Evolutionary conservation across 352 stramenopile genomes (phyloP).

Genomic region (Phytophthora syringae): DNA sequence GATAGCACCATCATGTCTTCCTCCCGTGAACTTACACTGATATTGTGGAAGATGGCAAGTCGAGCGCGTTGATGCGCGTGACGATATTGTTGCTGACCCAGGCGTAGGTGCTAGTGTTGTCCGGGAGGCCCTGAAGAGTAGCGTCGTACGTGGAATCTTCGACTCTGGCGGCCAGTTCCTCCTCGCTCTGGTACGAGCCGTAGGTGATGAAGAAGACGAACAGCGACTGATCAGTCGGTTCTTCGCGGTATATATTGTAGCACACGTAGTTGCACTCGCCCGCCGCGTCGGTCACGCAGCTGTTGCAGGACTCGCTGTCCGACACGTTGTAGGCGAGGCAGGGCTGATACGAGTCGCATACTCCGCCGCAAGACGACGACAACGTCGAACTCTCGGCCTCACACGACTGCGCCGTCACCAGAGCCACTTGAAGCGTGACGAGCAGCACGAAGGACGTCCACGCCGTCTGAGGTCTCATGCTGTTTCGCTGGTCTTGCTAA

Average conservation of each 20-base stretch:
- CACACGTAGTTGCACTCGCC: slow-evolving; percentile 26
- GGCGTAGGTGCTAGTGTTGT: slow-evolving; percentile 30
- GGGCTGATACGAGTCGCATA: slow-evolving; percentile 25
- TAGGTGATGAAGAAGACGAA: slow-evolving; percentile 37
- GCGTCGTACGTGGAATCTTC: slow-evolving; percentile 18
- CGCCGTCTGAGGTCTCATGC: slow-evolving; percentile 5
- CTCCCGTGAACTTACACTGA: slow-evolving; percentile 14
- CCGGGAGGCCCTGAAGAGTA: slow-evolving; percentile 6
- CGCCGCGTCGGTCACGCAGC: slow-evolving; percentile 17
- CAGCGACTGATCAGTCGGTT: slow-evolving; percentile 1
- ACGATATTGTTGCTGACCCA: slow-evolving; percentile 36
- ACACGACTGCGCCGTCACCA: slow-evolving; percentile 23
- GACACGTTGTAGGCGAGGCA: slow-evolving; percentile 33
- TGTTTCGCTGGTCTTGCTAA: background rate
- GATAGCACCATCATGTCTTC: background rate
- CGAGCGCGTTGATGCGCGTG: slow-evolving; percentile 21
- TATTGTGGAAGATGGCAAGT: slow-evolving; percentile 18
- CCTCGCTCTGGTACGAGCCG: slow-evolving; percentile 31
- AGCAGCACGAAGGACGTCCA: slow-evolving; percentile 13
- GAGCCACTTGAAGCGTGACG: slow-evolving; percentile 1
- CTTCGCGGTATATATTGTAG: slow-evolving; percentile 24
- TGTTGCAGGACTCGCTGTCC: slow-evolving; percentile 20
- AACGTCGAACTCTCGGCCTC: slow-evolving; percentile 14
- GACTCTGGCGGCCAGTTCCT: slow-evolving; percentile 27
- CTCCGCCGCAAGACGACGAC: slow-evolving; percentile 25